These are phyloP conservation scores for Picochlorum sp. DNA, from an alignment of 139 green algal species.

Conservation along the genomic window DNA sequence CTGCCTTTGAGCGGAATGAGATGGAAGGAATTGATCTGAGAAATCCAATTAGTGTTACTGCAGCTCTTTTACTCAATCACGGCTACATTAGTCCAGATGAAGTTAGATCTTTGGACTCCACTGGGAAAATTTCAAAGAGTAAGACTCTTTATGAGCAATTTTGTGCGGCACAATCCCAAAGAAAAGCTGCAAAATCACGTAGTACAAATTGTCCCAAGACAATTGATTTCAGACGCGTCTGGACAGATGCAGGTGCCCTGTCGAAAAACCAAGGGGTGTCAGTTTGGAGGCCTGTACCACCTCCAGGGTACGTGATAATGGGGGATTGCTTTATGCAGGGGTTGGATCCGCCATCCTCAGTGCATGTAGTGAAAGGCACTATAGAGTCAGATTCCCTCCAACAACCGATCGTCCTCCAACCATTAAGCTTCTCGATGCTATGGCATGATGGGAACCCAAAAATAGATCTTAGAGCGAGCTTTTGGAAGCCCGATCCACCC, in stretches of 20 bases:
- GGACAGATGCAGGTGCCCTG: slow-evolving; percentile 4
- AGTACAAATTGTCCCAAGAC: background rate
- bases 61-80: too few relatives aligned
- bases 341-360: slow-evolving; percentile 7
- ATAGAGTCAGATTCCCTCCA: background rate
- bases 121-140: background rate
- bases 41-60: too few relatives aligned
- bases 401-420: background rate
- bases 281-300: slow-evolving; percentile 71
- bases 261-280: slow-evolving; percentile 36
- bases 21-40: too few relatives aligned
- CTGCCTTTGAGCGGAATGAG: too few relatives aligned
- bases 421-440: background rate
- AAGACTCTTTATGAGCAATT: slow-evolving; percentile 23
- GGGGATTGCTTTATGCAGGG: slow-evolving; percentile 57
- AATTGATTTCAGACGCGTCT: slow-evolving; percentile 27
- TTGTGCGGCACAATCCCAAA: slow-evolving; percentile 15
- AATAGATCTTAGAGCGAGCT: slow-evolving; percentile 27
- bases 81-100: too few relatives aligned
- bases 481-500: slow-evolving; percentile 66
- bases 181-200: background rate
- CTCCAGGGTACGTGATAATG: slow-evolving; percentile 60
- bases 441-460: background rate
- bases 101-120: too few relatives aligned
- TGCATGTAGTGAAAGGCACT: background rate